Percentiles rank a stretch among this genome's conserved stretches.
phyloP scores from a whole-genome alignment of 75 land plant species.

The Sequoiadendron giganteum region DNA sequence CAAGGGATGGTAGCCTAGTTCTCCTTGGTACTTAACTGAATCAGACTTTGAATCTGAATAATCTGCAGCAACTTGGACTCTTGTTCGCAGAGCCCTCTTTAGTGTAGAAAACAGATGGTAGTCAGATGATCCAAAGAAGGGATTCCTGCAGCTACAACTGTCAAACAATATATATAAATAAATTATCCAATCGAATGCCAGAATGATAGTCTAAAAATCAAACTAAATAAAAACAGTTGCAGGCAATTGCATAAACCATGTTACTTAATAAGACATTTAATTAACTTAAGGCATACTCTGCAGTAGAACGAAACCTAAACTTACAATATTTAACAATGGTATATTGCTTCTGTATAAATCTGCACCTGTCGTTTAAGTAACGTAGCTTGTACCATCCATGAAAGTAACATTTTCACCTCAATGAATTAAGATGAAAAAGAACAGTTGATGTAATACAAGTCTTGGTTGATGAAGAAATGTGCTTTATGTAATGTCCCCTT shows the following conservation, averaged over 20 bases:
- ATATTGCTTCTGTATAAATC: neutral
- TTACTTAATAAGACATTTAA: neutral
- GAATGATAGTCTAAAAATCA: neutral
- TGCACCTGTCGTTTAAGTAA: neutral
- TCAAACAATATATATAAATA: neutral
- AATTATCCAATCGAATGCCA: neutral
- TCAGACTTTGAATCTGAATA: conserved; percentile 82
- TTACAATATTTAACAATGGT: neutral
- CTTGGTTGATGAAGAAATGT: no score
- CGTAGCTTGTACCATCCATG: neutral
- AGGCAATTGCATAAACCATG: neutral
- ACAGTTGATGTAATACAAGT: no score
- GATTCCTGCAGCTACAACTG: conserved; percentile 8
- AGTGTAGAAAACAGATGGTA: neutral
- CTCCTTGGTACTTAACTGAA: conserved; percentile 42
- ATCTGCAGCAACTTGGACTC: conserved; percentile 76
- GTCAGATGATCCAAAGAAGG: conserved; percentile 10
- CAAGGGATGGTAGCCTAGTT: conserved; percentile 48
- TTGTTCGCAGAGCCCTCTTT: conserved; percentile 12
- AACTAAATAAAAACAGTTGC: neutral
- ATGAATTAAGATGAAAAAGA: no score
- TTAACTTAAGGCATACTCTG: neutral
- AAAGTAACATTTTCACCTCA: no score
- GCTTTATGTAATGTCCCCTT: no score
- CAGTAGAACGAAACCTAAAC: neutral